Conservation (phyloP, 108 stramenopile species). For the Cyclotella cryptica region DNA sequence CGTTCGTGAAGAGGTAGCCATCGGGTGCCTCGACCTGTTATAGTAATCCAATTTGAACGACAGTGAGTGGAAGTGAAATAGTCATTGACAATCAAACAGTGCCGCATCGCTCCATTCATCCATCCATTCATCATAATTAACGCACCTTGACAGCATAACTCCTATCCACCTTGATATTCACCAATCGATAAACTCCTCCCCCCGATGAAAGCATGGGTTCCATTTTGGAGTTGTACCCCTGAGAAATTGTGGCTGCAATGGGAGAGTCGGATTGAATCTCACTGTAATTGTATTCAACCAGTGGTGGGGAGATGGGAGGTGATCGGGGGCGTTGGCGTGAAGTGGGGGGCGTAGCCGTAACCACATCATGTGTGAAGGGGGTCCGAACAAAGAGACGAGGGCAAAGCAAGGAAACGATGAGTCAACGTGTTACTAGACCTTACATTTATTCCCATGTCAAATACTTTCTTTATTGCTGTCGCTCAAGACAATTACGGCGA, state of each 20-base stretch:
- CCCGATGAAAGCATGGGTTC: slow-evolving; percentile 1
- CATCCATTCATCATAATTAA: background rate
- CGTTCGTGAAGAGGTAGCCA: slow-evolving; percentile 28
- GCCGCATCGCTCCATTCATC: background rate
- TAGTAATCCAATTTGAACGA: background rate
- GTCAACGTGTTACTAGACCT: too few species aligned
- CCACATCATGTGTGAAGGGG: background rate
- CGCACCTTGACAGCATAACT: slow-evolving; percentile 10
- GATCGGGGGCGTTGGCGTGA: background rate
- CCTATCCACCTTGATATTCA: slow-evolving; percentile 5
- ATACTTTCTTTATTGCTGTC: too few species aligned
- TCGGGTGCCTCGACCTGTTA: slow-evolving; percentile 11
- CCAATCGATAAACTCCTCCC: slow-evolving; percentile 11
- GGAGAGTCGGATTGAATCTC: background rate
- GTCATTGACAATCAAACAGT: too few species aligned
- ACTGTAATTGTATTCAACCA: too few species aligned
- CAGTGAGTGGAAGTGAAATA: background rate
- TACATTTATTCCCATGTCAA: too few species aligned
- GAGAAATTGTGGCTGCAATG: background rate
- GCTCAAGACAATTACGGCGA: background rate
- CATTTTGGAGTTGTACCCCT: slow-evolving; percentile 3
- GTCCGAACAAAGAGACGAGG: too few species aligned
- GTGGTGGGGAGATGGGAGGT: background rate
- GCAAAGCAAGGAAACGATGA: too few species aligned
- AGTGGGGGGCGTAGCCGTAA: too few species aligned